Evolutionary conservation across 2,329 filamentous ascomycete species (phyloP).

Genomic region (Hymenoscyphus fraxineus): DNA sequence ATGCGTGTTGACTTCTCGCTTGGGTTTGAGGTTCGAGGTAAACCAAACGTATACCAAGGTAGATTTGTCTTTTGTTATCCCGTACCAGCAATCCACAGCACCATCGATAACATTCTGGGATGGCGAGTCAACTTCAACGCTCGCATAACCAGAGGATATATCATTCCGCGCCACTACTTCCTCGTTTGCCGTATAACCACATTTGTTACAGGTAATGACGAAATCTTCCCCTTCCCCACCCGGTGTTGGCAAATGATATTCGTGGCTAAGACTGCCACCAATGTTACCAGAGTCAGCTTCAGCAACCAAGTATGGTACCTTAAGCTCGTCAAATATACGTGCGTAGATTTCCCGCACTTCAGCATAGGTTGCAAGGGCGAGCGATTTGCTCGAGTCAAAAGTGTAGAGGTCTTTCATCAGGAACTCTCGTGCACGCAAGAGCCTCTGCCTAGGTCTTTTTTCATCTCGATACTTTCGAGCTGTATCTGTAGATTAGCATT

Average conservation of each 20-base stretch:
- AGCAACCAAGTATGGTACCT: constrained; percentile 78
- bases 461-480: constrained; percentile 95
- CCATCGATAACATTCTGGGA: neutral
- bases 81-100: constrained; percentile 47
- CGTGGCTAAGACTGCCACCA: constrained; percentile 88
- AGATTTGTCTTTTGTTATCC: constrained; percentile 63
- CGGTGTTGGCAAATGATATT: constrained; percentile 79
- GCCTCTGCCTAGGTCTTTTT: constrained; percentile 77
- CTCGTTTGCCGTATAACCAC: constrained; percentile 78
- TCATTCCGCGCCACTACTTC: constrained; percentile 67
- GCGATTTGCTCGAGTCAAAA: constrained; percentile 67
- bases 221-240: constrained; percentile 90
- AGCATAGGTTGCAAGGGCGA: constrained; percentile 78
- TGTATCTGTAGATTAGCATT: constrained; percentile 34
- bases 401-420: constrained; percentile 98
- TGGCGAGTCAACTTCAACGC: neutral
- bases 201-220: constrained; percentile 70
- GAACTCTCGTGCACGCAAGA: constrained; percentile 86
- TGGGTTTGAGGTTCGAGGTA: neutral
- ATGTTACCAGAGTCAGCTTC: constrained; percentile 94
- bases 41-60: constrained; percentile 66
- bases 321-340: constrained; percentile 76
- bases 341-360: constrained; percentile 71
- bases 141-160: neutral
- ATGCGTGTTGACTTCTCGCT: constrained; percentile 49